Conservation (phyloP, 306 rosid genomes). For the Spatholobus suberectus region DNA sequence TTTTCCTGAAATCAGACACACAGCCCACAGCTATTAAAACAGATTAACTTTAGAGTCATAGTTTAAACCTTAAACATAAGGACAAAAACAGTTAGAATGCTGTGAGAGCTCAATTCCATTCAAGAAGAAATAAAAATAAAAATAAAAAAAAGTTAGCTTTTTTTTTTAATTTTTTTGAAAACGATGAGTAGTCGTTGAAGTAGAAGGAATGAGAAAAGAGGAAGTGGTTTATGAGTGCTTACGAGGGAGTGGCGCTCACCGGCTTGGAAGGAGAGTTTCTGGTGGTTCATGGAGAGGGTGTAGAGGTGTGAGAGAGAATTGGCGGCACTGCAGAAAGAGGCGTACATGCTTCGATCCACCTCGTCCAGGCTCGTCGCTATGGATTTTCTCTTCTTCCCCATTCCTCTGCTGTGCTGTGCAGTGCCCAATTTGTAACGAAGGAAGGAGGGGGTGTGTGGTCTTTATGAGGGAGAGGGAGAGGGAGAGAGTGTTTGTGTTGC, state of each 20-base stretch:
- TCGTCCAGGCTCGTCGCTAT: slow-evolving; percentile 56
- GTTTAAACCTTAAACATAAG: background rate
- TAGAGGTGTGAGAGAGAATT: slow-evolving; percentile 62
- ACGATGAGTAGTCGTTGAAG: background rate
- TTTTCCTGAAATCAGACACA: slow-evolving; percentile 66
- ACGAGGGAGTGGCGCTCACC: slow-evolving; percentile 66
- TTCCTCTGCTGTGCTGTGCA: background rate
- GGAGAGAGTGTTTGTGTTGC: no score
- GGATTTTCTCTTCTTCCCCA: slow-evolving; percentile 69
- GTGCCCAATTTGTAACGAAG: no score
- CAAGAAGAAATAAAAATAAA: no score
- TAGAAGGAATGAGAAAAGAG: background rate
- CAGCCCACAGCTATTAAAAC: slow-evolving; percentile 15
- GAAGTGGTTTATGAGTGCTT: background rate
- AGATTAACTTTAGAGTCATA: no score
- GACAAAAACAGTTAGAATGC: background rate
- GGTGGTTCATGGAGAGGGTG: slow-evolving; percentile 61
- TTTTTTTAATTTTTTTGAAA: background rate
- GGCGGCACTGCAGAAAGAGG: slow-evolving; percentile 58
- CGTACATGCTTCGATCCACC: slow-evolving; percentile 63
- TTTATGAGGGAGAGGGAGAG: no score
- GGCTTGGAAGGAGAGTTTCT: slow-evolving; percentile 62
- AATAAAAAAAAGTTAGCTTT: background rate
- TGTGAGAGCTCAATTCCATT: background rate
- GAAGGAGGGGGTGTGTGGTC: no score